Conservation (phyloP, 2,329 filamentous ascomycete genomes). For the Coniochaeta prunicola region DNA sequence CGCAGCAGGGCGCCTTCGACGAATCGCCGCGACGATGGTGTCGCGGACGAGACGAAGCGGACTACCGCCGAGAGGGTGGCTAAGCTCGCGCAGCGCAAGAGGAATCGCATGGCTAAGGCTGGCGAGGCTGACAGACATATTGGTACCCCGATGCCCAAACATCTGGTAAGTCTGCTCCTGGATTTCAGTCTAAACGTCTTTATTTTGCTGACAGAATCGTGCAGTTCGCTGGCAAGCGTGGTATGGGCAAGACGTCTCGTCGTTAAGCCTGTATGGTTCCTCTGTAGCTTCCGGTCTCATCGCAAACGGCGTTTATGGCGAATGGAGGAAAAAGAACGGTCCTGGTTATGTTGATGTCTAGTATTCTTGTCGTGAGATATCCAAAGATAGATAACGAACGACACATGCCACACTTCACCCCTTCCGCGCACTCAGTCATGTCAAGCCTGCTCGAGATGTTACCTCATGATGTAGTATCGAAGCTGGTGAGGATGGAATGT, state of each 20-base stretch:
- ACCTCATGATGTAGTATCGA: not conserved
- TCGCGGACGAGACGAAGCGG: slow-evolving; percentile 58
- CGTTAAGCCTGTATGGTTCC: slow-evolving; percentile 33
- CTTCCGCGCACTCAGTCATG: too few species aligned
- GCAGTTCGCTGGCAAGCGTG: slow-evolving; percentile 82
- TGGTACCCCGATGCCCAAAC: slow-evolving; percentile 74
- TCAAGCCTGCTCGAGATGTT: not conserved
- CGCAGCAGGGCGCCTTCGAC: slow-evolving; percentile 61
- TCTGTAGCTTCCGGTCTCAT: not conserved
- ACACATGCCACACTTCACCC: not conserved
- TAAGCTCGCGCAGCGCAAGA: slow-evolving; percentile 93
- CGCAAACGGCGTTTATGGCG: not conserved
- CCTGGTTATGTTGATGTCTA: slow-evolving; percentile 2
- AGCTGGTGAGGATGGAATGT: not conserved
- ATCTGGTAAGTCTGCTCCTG: slow-evolving; percentile 61
- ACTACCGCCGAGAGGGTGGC: slow-evolving; percentile 77
- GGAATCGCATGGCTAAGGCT: slow-evolving; percentile 96
- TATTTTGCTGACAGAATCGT: slow-evolving; percentile 22
- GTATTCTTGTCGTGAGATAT: slow-evolving; percentile 1
- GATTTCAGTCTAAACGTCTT: not conserved
- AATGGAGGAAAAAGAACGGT: not conserved
- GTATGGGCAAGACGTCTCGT: slow-evolving; percentile 80
- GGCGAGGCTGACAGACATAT: slow-evolving; percentile 94
- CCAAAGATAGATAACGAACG: slow-evolving; percentile 1
- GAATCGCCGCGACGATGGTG: slow-evolving; percentile 63